Percentiles rank a stretch among this genome's conserved stretches.
phyloP scores from a whole-genome alignment of 257 asterid species.

The Nicotiana obtusifolia region DNA sequence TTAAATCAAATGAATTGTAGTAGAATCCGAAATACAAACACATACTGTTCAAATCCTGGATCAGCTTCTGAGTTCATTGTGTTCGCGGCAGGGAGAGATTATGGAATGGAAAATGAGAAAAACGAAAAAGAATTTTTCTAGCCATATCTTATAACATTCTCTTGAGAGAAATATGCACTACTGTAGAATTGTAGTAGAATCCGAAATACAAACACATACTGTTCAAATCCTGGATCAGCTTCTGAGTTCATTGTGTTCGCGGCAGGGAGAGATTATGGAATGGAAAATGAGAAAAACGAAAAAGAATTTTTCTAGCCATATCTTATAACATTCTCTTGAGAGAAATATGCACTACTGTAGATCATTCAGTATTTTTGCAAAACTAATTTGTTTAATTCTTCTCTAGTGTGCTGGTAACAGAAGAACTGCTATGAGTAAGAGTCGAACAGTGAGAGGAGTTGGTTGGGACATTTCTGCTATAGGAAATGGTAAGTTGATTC shows the following conservation, averaged over 20 bases:
- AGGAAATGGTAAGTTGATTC: conserved; percentile 76
- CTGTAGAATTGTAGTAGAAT: too few relatives aligned
- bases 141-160: neutral
- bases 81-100: neutral
- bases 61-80: neutral
- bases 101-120: neutral
- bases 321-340: neutral
- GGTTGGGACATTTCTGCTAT: conserved; percentile 92
- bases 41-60: too few relatives aligned
- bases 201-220: too few relatives aligned
- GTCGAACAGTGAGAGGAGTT: conserved; percentile 77
- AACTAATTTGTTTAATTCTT: neutral
- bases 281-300: neutral
- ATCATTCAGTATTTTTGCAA: neutral
- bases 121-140: neutral
- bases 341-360: neutral
- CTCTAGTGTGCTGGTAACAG: conserved; percentile 96
- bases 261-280: neutral
- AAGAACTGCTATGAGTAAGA: conserved; percentile 95
- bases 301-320: neutral
- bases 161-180: neutral
- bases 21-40: too few relatives aligned
- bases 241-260: neutral
- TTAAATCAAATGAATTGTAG: too few relatives aligned
- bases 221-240: too few relatives aligned